Evolutionary conservation across 2,329 filamentous ascomycete species (phyloP).

Genomic region (Neoarthrinium moseri): DNA sequence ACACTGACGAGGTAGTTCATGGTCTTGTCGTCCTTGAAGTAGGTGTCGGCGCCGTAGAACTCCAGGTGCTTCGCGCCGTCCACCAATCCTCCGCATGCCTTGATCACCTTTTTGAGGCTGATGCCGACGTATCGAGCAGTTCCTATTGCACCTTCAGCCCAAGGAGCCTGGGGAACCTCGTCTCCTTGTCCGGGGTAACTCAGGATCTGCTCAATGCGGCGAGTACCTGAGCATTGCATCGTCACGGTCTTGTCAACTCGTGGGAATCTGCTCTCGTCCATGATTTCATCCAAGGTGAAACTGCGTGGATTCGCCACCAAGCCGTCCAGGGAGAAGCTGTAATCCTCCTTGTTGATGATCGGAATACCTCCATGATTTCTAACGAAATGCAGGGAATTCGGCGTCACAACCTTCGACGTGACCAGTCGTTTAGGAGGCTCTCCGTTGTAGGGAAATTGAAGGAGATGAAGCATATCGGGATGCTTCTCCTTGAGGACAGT

Average conservation of each 20-base stretch:
- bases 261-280: constrained; percentile 59
- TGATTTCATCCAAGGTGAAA: constrained; percentile 58
- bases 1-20: constrained; percentile 69
- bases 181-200: constrained; percentile 67
- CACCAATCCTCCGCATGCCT: constrained; percentile 62
- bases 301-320: constrained; percentile 57
- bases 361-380: constrained; percentile 73
- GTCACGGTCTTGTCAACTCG: constrained; percentile 56
- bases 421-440: constrained; percentile 57
- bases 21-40: constrained; percentile 65
- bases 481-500: constrained; percentile 56
- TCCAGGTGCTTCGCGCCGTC: constrained; percentile 61
- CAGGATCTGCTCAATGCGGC: constrained; percentile 66
- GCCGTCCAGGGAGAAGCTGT: constrained; percentile 55
- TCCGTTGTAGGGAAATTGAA: constrained; percentile 64
- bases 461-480: constrained; percentile 58
- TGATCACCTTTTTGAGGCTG: constrained; percentile 67
- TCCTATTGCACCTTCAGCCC: constrained; percentile 68
- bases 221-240: constrained; percentile 67
- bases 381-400: constrained; percentile 60
- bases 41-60: constrained; percentile 69
- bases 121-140: constrained; percentile 64
- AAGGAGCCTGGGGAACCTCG: constrained; percentile 53
- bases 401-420: constrained; percentile 54
- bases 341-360: constrained; percentile 56